phyloP scores from a whole-genome alignment of 1,139 yeast species.

The Nakaseomyces bracarensis region DNA sequence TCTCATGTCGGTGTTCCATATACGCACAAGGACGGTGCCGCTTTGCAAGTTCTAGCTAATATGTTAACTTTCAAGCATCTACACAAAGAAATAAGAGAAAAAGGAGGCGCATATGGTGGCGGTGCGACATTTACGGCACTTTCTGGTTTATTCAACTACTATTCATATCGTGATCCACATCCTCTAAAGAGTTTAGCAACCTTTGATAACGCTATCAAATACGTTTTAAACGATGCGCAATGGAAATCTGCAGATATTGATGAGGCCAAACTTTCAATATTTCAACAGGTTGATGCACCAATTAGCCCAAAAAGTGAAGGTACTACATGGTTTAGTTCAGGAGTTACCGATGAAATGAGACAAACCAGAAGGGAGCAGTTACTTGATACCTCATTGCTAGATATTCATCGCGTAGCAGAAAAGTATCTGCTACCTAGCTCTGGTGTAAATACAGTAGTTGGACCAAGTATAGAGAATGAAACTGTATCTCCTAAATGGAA shows the following conservation, averaged over 20 bases:
- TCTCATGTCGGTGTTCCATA: conserved; percentile 64
- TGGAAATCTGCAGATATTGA: conserved; percentile 59
- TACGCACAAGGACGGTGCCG: conserved; percentile 67
- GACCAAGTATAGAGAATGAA: conserved; percentile 15
- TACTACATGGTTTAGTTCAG: conserved; percentile 52
- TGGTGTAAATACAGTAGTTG: conserved; percentile 22
- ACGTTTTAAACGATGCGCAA: conserved; percentile 43
- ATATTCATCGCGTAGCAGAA: conserved; percentile 36
- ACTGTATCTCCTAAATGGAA: conserved; percentile 14
- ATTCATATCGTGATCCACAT: conserved; percentile 91
- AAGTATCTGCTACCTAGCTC: conserved; percentile 10
- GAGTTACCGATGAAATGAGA: conserved; percentile 69
- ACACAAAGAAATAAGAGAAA: conserved; percentile 85
- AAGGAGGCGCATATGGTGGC: conserved; percentile 98
- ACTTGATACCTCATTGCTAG: conserved; percentile 54
- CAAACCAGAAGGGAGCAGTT: conserved; percentile 71
- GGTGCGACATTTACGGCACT: conserved; percentile 79
- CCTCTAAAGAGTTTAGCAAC: conserved; percentile 60
- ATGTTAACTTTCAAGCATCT: conserved; percentile 72
- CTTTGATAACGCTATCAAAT: conserved; percentile 49
- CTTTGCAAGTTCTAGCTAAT: conserved; percentile 74
- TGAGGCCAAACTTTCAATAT: conserved; percentile 82
- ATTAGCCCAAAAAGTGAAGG: conserved; percentile 76
- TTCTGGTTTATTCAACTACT: conserved; percentile 73
- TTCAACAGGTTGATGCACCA: conserved; percentile 91